Evolutionary conservation across 176 grass and related monocot genomes (phyloP), one percentile per base, ranked within the genome.

Genomic region (Avena sativa): DNA sequence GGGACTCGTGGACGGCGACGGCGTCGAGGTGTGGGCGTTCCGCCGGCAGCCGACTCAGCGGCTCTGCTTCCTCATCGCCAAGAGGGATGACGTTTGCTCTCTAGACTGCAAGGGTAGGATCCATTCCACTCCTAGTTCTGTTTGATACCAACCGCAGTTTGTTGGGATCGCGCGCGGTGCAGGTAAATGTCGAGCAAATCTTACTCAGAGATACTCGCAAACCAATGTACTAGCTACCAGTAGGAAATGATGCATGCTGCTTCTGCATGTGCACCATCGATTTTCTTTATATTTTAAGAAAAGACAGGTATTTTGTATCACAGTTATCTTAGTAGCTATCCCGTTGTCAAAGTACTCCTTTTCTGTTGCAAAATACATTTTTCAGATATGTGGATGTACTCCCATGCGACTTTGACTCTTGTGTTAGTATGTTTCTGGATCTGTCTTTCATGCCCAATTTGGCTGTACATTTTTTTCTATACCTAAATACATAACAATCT

Each of bases 1-100:
- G 47, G 70, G 79, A 30, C 40, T 67, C 15, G 7, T 1, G 32
- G 17, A 1, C 3, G 30, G 32, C 3, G 68, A 82, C 15, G 21
- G 6, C 48, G 48, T 88, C 16, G 79, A 82, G 34, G 7, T 76
- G 0, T 82, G 58, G 70, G 30, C 48, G 36, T 88, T 88, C 70
- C 59, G 71, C 58, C 59, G 59, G 79, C 36, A 59, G 59, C 79
- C 68, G 13, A 2, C 44, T 14, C 8, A 23, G 26, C 57, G 17
- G 2, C 20, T 81, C 1, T 87, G 69, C 20, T 17, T 87, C 4
- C 78, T 87, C 57, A 5, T 75, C 9, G 56, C 86, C 46, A 87
- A 55, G 28, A 17, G 9, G 32, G 69, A 63, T 9, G 85, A 36
- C 14, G 26, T 19, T 4, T 52, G 74, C 74, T 25, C 3, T 43